Evolutionary conservation across 139 green algal species (phyloP).

Genomic region (Asterochloris erici): DNA sequence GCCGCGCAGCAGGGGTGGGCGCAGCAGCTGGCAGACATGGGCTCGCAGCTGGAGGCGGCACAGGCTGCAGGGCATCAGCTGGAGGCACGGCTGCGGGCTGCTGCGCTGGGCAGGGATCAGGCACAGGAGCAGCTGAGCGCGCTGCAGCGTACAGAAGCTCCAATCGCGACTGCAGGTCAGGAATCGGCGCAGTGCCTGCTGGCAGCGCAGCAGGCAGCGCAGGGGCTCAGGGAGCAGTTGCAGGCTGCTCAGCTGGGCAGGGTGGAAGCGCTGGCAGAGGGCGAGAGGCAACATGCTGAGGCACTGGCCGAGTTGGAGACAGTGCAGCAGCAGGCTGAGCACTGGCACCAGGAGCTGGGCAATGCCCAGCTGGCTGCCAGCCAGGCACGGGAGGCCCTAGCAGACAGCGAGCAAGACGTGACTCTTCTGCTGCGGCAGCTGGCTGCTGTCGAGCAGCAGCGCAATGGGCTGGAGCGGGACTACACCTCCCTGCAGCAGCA

Average conservation of each 20-base stretch:
- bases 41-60: background rate
- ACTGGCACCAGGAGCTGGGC: no score
- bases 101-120: background rate
- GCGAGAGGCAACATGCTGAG: background rate
- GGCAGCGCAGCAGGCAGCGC: background rate
- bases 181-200: background rate
- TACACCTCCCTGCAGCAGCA: background rate
- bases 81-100: no score
- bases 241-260: background rate
- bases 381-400: no score
- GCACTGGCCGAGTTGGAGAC: background rate
- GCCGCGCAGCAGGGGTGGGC: no score
- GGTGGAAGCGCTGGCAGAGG: background rate
- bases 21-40: no score
- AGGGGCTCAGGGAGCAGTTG: background rate
- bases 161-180: background rate
- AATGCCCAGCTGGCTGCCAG: no score
- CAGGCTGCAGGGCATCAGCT: background rate
- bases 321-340: conserved; percentile 6
- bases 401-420: no score
- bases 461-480: background rate
- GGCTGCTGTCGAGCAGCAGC: no score
- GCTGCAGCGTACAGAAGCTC: background rate
- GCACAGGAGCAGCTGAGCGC: background rate
- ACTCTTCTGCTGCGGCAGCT: no score